Base-by-base conservation (phyloP, 495 filamentous ascomycete genomes). In the Penicillium herquei region DNA sequence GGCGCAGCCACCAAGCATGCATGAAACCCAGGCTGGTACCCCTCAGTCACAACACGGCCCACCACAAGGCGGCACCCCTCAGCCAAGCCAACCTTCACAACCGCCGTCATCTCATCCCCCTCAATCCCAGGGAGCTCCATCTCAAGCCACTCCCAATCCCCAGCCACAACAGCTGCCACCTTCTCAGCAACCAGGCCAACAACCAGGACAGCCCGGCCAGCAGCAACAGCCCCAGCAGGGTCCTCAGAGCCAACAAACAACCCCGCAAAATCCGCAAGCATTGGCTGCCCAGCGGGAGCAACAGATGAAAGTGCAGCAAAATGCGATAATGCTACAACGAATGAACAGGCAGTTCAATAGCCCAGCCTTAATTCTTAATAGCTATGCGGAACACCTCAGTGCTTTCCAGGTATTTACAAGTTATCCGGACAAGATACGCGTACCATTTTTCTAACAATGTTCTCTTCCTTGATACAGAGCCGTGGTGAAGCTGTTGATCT, bases 381-480 rank as follows among this genome's bases (percentile, higher is more conserved):
- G 78, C 49, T 92, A 92, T 60, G 80, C 81, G 18, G 88, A 93
- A 62, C 73, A 87, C 47, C 70, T 96, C 10, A 87, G 86, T 58
- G 77, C 75, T 49, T 90, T 87, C 63, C 69, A 73, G 32, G 81
- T 87, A 71, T 69, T 82, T 76, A 43, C 2, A 26, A 26, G 21
- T 4, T 26, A 26, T 26, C 21, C 21, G 4, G 21, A 26, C 4
- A 4, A 26, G 4, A 26, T 26, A 26, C 4, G 21, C 2, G 21
- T 26, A 4, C 21, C 21, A 1, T 26, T 26, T 26, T 46, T 18
- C 17, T 18, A 21, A 16, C 47, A 37, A 39, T 41, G 13, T 13
- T 30, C 3, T 8, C 40, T 21, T 14, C 35, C 17, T 32, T 55
- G 18, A 63, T 73, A 71, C 67, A 89, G 81, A 79, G 73, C 34